phyloP scores from a whole-genome alignment of 208 protist species.

The Acanthamoeba rhysodes region DNA sequence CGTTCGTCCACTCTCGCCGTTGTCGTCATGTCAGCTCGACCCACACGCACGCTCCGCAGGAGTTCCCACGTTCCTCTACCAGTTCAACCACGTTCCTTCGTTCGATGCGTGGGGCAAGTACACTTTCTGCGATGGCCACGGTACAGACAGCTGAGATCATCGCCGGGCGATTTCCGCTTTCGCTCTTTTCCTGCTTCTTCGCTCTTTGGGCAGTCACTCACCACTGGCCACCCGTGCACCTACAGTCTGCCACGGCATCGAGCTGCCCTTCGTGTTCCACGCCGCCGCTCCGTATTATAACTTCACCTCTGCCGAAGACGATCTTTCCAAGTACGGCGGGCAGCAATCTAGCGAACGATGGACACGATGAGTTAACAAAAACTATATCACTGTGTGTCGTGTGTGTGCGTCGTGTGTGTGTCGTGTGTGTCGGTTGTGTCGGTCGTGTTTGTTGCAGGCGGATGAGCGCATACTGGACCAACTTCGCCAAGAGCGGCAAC shows the following conservation, averaged over 20 bases:
- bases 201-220: not conserved
- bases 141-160: not conserved
- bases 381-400: too few species aligned
- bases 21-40: too few species aligned
- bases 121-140: constrained; percentile 27
- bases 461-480: constrained; percentile 79
- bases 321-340: constrained; percentile 6
- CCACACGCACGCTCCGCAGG: too few species aligned
- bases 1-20: not conserved
- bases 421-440: not conserved
- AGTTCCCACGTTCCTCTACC: constrained; percentile 52
- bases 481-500: constrained; percentile 73
- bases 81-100: constrained; percentile 67
- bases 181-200: too few species aligned
- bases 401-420: not conserved
- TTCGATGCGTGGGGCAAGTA: constrained; percentile 78
- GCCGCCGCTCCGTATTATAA: not conserved
- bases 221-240: constrained; percentile 3
- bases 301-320: not conserved
- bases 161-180: not conserved
- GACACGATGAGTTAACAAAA: not conserved
- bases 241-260: constrained; percentile 77
- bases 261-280: constrained; percentile 78
- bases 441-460: not conserved
- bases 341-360: too few species aligned